Evolutionary conservation across 192 early-diverging fungal species (phyloP).

Genomic region (Coemansia sp.): DNA sequence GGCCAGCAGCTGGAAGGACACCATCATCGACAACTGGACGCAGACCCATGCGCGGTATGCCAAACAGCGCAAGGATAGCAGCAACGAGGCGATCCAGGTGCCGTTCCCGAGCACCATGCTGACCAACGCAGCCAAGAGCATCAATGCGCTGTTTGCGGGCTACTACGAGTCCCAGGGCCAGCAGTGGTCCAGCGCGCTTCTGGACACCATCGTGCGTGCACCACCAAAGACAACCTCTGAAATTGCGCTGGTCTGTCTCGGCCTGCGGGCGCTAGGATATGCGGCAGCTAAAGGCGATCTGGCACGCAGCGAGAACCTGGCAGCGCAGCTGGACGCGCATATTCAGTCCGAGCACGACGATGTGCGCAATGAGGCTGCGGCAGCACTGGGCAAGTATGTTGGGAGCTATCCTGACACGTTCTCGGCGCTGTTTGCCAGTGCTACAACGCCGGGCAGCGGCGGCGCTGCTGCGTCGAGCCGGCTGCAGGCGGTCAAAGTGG

Average conservation of each 20-base stretch:
- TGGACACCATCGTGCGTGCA: constrained; percentile 6
- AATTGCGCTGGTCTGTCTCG: constrained; percentile 20
- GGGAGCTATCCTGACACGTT: constrained; percentile 19
- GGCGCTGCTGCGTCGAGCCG: constrained; percentile 2
- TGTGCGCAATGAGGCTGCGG: constrained; percentile 39
- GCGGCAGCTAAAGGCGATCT: constrained; percentile 12
- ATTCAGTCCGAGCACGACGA: constrained; percentile 14
- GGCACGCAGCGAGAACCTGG: constrained; percentile 3
- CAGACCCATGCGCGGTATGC: constrained; percentile 7
- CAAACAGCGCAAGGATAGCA: constrained; percentile 8
- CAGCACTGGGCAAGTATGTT: constrained; percentile 33
- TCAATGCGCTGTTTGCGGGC: constrained; percentile 28
- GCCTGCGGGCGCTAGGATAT: constrained; percentile 34
- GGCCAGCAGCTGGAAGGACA: constrained; percentile 13
- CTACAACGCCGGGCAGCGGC: background rate
- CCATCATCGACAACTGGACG: constrained; percentile 16
- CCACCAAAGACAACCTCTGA: constrained; percentile 8
- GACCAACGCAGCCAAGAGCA: constrained; percentile 21
- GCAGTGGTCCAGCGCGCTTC: constrained; percentile 18
- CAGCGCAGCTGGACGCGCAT: constrained; percentile 15
- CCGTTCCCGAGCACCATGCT: constrained; percentile 25
- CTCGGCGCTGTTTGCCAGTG: constrained; percentile 21
- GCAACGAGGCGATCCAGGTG: constrained; percentile 22
- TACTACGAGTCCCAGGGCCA: constrained; percentile 15
- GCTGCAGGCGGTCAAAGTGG: constrained; percentile 35